These are phyloP conservation scores for Racocetra persica DNA, from an alignment of 371 early-diverging fungal species.

Conservation along the genomic window DNA sequence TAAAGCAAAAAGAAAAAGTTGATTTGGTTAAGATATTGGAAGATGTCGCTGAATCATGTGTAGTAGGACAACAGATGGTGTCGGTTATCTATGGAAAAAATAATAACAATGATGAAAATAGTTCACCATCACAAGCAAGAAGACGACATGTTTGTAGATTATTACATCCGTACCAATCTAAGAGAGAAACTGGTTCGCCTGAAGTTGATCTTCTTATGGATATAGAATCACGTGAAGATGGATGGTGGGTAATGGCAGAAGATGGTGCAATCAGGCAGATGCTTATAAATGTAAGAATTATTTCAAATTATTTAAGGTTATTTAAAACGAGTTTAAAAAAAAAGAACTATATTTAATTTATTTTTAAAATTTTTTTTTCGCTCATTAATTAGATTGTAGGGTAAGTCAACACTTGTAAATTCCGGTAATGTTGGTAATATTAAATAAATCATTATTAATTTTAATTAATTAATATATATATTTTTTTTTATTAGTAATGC, in stretches of 20 bases:
- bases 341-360: not conserved
- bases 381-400: constrained; percentile 28
- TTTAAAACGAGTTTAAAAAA: not conserved
- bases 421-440: not conserved
- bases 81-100: constrained; percentile 13
- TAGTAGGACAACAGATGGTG: constrained; percentile 39
- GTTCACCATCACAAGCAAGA: constrained; percentile 15
- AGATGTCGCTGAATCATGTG: constrained; percentile 45
- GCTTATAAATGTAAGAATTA: constrained; percentile 47
- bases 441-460: not conserved
- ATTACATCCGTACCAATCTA: constrained; percentile 19
- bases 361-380: not conserved
- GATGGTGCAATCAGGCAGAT: constrained; percentile 50
- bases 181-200: constrained; percentile 36
- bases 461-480: not conserved
- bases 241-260: constrained; percentile 49
- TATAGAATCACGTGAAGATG: constrained; percentile 16
- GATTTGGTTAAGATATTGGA: constrained; percentile 43
- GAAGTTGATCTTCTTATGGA: constrained; percentile 40
- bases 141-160: constrained; percentile 3
- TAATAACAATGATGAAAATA: not conserved
- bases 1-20: not conserved
- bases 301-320: not conserved
- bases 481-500: constrained; percentile 48
- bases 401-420: constrained; percentile 1